A percentile compares a stretch with the other conserved stretches of the same genome.
These are phyloP conservation scores for Periconia digitata DNA, from an alignment of 2,329 filamentous ascomycete genomes.

Conservation along the genomic window DNA sequence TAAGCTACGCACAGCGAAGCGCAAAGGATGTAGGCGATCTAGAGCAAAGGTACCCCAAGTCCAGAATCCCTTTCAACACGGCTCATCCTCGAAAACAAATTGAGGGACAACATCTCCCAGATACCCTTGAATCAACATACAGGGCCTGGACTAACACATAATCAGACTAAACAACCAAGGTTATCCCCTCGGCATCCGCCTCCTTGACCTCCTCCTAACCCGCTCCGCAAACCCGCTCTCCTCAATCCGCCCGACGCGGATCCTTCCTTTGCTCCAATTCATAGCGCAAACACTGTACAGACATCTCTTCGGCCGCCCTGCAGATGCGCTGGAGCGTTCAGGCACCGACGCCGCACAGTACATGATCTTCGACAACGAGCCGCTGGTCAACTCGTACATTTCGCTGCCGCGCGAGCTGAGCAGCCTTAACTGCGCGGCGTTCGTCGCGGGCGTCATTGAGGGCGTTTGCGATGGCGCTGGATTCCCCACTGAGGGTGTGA, in stretches of 20 bases:
- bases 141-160: neutral
- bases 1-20: slow-evolving; percentile 86
- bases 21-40: slow-evolving; percentile 93
- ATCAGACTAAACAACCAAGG: slow-evolving; percentile 82
- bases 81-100: too few relatives aligned
- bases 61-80: too few relatives aligned
- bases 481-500: slow-evolving; percentile 80
- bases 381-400: slow-evolving; percentile 91
- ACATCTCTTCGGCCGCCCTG: slow-evolving; percentile 86
- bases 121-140: too few relatives aligned
- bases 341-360: slow-evolving; percentile 88
- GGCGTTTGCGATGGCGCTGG: slow-evolving; percentile 92
- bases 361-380: slow-evolving; percentile 99
- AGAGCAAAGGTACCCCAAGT: slow-evolving; percentile 80
- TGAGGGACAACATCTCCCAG: too few relatives aligned
- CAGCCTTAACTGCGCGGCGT: slow-evolving; percentile 94
- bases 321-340: slow-evolving; percentile 89
- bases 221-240: slow-evolving; percentile 53
- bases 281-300: slow-evolving; percentile 92
- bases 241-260: slow-evolving; percentile 73
- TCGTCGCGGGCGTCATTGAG: slow-evolving; percentile 92
- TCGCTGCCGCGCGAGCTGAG: slow-evolving; percentile 93
- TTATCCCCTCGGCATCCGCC: slow-evolving; percentile 88
- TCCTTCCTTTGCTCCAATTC: slow-evolving; percentile 90
- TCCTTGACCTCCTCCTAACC: slow-evolving; percentile 91